Percentiles rank a stretch among this genome's conserved stretches.
Conservation (phyloP, 139 green algal genomes). For the Chlorella sp. region DNA sequence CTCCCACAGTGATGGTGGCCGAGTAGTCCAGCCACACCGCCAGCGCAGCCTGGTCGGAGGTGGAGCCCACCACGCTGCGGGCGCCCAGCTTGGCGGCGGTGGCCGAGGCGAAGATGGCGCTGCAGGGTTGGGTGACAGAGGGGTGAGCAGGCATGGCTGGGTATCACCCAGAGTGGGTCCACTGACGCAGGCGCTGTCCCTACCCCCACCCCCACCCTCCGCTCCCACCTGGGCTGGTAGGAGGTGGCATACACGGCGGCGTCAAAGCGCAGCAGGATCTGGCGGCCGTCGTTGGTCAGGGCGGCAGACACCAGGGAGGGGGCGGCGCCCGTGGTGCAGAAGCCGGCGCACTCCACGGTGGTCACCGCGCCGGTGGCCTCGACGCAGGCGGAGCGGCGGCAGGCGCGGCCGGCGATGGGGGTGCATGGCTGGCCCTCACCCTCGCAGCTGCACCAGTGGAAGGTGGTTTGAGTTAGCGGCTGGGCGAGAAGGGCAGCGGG, state of each 20-base stretch:
- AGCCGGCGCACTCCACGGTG: background rate
- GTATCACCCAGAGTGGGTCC: background rate
- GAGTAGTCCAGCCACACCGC: background rate
- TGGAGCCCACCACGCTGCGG: background rate
- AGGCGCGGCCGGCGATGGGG: background rate
- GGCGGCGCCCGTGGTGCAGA: background rate
- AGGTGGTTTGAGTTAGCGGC: background rate
- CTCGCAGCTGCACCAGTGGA: background rate
- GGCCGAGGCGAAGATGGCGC: background rate
- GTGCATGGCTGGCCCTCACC: background rate
- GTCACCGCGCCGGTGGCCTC: background rate
- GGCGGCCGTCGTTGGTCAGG: slow-evolving; percentile 4
- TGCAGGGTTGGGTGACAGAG: background rate
- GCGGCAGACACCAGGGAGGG: slow-evolving; percentile 9
- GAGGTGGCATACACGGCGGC: background rate
- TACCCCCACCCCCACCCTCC: background rate
- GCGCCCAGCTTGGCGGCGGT: background rate
- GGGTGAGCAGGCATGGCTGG: background rate
- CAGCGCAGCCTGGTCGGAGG: background rate
- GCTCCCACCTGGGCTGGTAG: background rate
- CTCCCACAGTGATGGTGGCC: background rate
- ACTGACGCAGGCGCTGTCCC: background rate
- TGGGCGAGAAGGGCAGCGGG: background rate
- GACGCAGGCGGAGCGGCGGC: background rate
- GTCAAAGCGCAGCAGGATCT: background rate